These are phyloP conservation scores for Dalechampia spathulata DNA, from an alignment of 441 rosid genomes.

Conservation along the genomic window DNA sequence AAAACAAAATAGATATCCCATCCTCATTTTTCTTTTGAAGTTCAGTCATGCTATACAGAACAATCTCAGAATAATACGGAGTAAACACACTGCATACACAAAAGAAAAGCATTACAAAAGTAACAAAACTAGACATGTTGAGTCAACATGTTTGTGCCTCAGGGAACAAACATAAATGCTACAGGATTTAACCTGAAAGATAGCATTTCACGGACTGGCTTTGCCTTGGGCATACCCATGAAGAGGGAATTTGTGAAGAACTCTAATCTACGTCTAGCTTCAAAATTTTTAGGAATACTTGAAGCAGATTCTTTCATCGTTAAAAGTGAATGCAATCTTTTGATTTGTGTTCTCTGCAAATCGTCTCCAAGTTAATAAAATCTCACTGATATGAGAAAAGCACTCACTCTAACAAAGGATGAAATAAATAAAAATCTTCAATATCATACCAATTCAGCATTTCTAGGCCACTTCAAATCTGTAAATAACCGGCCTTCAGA, in stretches of 20 bases:
- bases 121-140: slow-evolving; percentile 20
- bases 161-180: slow-evolving; percentile 9
- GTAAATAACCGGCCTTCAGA: slow-evolving; percentile 81
- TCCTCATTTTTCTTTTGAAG: slow-evolving; percentile 89
- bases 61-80: slow-evolving; percentile 94
- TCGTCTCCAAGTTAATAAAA: slow-evolving; percentile 16
- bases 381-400: slow-evolving; percentile 5
- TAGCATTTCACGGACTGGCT: slow-evolving; percentile 71
- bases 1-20: slow-evolving; percentile 93
- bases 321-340: slow-evolving; percentile 75
- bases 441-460: slow-evolving; percentile 69
- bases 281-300: slow-evolving; percentile 81
- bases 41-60: slow-evolving; percentile 91
- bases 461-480: slow-evolving; percentile 87
- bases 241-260: slow-evolving; percentile 95
- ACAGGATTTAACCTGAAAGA: slow-evolving; percentile 63
- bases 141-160: slow-evolving; percentile 9
- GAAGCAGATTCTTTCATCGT: slow-evolving; percentile 94
- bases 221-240: slow-evolving; percentile 81
- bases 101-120: slow-evolving; percentile 12
- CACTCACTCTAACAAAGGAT: slow-evolving; percentile 11
- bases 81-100: slow-evolving; percentile 84
- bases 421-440: slow-evolving; percentile 11
- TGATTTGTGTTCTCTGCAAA: slow-evolving; percentile 71
- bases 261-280: slow-evolving; percentile 88